A percentile compares a stretch with the other conserved stretches of the same genome.
These are phyloP conservation scores for Dacryopinax primogenitus DNA, from an alignment of 768 basidiomycete genomes.

Conservation along the genomic window DNA sequence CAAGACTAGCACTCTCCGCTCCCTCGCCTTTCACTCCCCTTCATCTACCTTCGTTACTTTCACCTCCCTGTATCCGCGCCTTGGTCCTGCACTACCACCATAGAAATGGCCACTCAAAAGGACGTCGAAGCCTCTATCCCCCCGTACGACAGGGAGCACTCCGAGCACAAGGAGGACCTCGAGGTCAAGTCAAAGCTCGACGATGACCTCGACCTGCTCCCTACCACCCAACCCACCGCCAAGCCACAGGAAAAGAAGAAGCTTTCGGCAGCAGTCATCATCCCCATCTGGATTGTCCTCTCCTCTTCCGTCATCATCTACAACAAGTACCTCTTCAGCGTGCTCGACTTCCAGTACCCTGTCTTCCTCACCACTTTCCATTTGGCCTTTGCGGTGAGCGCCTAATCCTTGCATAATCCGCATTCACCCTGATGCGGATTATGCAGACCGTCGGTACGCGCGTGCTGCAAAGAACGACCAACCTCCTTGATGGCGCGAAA, in stretches of 20 bases:
- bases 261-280: constrained; percentile 48
- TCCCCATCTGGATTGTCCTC: constrained; percentile 86
- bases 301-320: constrained; percentile 87
- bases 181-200: constrained; percentile 16
- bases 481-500: constrained; percentile 61
- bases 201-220: constrained; percentile 3
- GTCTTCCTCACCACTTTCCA: constrained; percentile 91
- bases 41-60: background rate
- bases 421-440: constrained; percentile 18
- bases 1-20: background rate
- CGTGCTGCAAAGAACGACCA: constrained; percentile 67
- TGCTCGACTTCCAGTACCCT: constrained; percentile 71
- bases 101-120: constrained; percentile 10
- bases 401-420: constrained; percentile 4
- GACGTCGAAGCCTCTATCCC: constrained; percentile 15
- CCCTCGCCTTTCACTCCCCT: background rate
- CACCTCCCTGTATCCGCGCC: background rate
- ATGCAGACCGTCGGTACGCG: constrained; percentile 70
- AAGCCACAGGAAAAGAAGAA: constrained; percentile 14
- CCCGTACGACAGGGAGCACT: constrained; percentile 11
- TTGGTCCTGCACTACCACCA: background rate
- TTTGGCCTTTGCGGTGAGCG: constrained; percentile 46
- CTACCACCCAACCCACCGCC: background rate
- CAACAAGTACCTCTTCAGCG: constrained; percentile 84
- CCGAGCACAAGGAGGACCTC: constrained; percentile 17